phyloP scores from a whole-genome alignment of 192 early-diverging fungal species.

The Coemansia sp. region DNA sequence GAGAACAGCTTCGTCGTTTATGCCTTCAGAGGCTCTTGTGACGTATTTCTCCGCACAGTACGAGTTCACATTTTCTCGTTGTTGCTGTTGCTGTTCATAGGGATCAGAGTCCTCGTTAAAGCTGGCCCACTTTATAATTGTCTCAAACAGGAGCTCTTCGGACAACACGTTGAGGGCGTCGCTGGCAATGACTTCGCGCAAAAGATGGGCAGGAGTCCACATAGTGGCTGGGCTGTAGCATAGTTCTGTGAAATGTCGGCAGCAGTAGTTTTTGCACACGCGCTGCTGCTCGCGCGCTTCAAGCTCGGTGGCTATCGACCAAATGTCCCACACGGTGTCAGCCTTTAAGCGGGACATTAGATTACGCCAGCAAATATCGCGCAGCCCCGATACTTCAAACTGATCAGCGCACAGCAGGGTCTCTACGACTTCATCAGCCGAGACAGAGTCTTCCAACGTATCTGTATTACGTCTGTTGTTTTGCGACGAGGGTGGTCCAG shows the following conservation, averaged over 20 bases:
- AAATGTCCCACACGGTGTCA: conserved; percentile 53
- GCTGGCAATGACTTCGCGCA: conserved; percentile 39
- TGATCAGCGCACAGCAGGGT: conserved; percentile 51
- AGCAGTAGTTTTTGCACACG: conserved; percentile 33
- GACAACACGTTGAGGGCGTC: conserved; percentile 43
- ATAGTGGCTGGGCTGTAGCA: conserved; percentile 25
- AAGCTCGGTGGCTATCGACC: conserved; percentile 44
- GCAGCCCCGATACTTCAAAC: conserved; percentile 37
- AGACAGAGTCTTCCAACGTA: conserved; percentile 4
- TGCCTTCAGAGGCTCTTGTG: conserved; percentile 3
- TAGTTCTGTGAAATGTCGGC: conserved; percentile 41
- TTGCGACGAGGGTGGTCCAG: neutral
- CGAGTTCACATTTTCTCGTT: neutral
- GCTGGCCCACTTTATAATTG: conserved; percentile 40
- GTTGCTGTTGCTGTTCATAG: conserved; percentile 1
- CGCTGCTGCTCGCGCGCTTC: conserved; percentile 31
- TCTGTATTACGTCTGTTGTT: neutral
- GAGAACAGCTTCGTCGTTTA: conserved; percentile 36
- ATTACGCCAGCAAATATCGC: conserved; percentile 46
- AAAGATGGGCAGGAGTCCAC: conserved; percentile 45
- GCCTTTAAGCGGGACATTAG: conserved; percentile 16
- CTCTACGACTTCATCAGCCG: conserved; percentile 46
- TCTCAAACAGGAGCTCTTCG: conserved; percentile 46
- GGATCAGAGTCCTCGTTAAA: conserved; percentile 37
- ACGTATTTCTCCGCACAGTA: conserved; percentile 32